Conservation (phyloP, 345 rosid genomes). For the Dipteronia dyeriana region DNA sequence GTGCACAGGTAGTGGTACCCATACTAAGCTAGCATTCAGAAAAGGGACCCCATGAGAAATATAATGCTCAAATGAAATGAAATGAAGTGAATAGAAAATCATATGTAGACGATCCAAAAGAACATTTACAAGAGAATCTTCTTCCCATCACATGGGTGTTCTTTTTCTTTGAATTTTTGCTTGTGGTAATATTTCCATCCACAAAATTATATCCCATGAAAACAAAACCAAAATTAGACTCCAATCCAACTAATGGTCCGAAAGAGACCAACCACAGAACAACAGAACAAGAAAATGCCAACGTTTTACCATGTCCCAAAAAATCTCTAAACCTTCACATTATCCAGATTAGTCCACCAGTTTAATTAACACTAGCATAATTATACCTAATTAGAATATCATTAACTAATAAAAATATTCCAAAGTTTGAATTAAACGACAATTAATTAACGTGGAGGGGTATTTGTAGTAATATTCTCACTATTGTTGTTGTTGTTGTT, state of each 20-base stretch:
- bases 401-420: neutral
- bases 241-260: neutral
- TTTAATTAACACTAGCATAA: neutral
- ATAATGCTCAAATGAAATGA: neutral
- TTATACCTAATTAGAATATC: neutral
- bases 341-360: neutral
- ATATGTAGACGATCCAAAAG: constrained; percentile 27
- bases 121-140: constrained; percentile 26
- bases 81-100: neutral
- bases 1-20: constrained; percentile 16
- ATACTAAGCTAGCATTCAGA: neutral
- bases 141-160: constrained; percentile 21
- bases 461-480: too few relatives aligned
- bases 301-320: neutral
- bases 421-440: neutral
- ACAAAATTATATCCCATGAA: constrained; percentile 12
- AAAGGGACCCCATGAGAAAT: neutral
- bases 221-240: neutral
- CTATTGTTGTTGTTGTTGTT: too few relatives aligned
- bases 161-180: neutral
- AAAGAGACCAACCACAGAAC: constrained; percentile 19
- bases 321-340: constrained; percentile 16
- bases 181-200: constrained; percentile 23
- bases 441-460: constrained; percentile 26
- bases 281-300: constrained; percentile 34